phyloP scores from a whole-genome alignment of 768 basidiomycete species.

The Lactifluus rugatus region DNA sequence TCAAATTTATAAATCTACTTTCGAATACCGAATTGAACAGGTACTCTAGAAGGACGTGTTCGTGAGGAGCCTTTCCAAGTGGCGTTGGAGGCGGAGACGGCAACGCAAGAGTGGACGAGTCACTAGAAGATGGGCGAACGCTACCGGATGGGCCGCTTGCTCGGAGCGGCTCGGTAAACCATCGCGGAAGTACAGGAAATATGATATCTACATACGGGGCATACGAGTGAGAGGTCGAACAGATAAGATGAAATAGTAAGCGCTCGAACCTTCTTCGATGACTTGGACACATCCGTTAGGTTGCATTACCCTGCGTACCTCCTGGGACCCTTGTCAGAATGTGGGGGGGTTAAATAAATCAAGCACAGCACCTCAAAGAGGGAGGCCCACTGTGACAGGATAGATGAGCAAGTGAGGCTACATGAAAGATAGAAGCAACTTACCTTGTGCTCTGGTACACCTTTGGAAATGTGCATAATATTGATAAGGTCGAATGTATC shows the following conservation, averaged over 20 bases:
- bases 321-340: slow-evolving; percentile 35
- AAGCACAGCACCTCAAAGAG: slow-evolving; percentile 7
- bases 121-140: not conserved
- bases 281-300: slow-evolving; percentile 66
- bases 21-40: slow-evolving; percentile 21
- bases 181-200: slow-evolving; percentile 65
- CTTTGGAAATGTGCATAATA: slow-evolving; percentile 52
- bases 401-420: slow-evolving; percentile 41
- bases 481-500: slow-evolving; percentile 80
- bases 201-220: slow-evolving; percentile 44
- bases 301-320: slow-evolving; percentile 58
- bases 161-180: slow-evolving; percentile 68
- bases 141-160: slow-evolving; percentile 20
- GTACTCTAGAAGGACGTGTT: slow-evolving; percentile 18
- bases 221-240: not conserved
- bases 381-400: slow-evolving; percentile 10
- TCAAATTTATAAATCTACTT: slow-evolving; percentile 21
- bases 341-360: not conserved
- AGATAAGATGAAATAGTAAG: not conserved
- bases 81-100: slow-evolving; percentile 6
- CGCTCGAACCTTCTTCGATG: slow-evolving; percentile 54
- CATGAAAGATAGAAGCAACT: slow-evolving; percentile 13
- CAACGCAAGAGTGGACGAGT: not conserved
- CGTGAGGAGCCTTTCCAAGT: slow-evolving; percentile 10
- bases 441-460: slow-evolving; percentile 46